Base-by-base conservation (phyloP, 306 rosid species). In the Medicago lupulina region DNA sequence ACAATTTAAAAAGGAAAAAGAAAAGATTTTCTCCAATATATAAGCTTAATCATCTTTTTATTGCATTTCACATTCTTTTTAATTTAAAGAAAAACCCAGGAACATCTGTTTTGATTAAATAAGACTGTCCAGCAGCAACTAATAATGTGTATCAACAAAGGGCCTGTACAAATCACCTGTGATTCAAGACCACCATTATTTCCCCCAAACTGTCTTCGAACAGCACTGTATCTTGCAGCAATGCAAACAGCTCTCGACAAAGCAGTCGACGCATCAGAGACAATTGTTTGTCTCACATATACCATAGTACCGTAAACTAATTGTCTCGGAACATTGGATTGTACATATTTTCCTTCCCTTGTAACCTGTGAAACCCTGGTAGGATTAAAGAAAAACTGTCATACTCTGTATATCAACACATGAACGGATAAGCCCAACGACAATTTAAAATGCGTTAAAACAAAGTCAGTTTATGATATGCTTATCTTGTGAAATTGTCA, bases 281-380 rank as follows among this genome's bases (percentile, higher is more conserved):
- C 99, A 79, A 95, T 95, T 28, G 96, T 82, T 81, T 95, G 96
- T 57, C 99, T 85, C 82, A 95, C 97, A 67, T 1, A 95, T 18
- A 95, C 99, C 99, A 95, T 95, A 44, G 99, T 95, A 67, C 99
- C 97, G 78, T 95, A 95, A 73, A 95, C 89, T 78, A 92, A 82
- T 81, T 95, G 99, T 50, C 99, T 83, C 0, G 99, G 99, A 75
- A 92, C 97, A 78, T 82, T 85, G 58, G 99, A 95, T 66, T 90
- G 93, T 60, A 88, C 88, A 75, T 81, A 88, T 88, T 92, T 95
- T 76, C 99, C 99, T 79, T 95, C 96, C 71, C 86, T 89, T 50
- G 99, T 90, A 63, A 95, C 93, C 70, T 88, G 97, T 63, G 99
- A 90, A 83, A 95, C 86, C 90, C 99, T 95, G 92, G 54, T 16